phyloP scores from a whole-genome alignment of 768 basidiomycete genomes.

The Leccinum imitatum region DNA sequence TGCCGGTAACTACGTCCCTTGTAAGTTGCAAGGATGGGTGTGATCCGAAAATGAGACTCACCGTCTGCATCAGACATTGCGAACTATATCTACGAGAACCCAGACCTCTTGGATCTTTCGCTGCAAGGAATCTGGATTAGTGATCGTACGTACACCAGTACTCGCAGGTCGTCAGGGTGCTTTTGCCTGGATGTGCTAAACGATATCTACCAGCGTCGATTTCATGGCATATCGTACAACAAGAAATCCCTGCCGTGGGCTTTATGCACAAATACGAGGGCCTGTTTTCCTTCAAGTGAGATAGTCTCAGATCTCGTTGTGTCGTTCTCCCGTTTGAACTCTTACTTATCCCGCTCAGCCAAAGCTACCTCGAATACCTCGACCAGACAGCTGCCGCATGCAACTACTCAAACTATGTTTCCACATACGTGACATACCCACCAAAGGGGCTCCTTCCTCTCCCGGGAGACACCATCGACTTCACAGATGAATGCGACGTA shows the following conservation, averaged over 20 bases:
- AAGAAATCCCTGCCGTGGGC: slow-evolving; percentile 67
- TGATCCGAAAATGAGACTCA: neutral
- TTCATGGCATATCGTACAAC: slow-evolving; percentile 62
- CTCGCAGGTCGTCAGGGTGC: neutral
- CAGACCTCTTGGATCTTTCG: slow-evolving; percentile 48
- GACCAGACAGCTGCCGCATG: slow-evolving; percentile 52
- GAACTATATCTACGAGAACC: slow-evolving; percentile 66
- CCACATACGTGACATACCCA: slow-evolving; percentile 64
- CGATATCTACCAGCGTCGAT: slow-evolving; percentile 44
- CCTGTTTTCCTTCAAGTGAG: slow-evolving; percentile 74
- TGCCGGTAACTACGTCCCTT: slow-evolving; percentile 67
- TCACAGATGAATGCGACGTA: slow-evolving; percentile 56
- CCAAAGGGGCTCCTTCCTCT: slow-evolving; percentile 65
- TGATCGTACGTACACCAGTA: slow-evolving; percentile 51
- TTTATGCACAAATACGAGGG: slow-evolving; percentile 73
- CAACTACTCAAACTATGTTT: slow-evolving; percentile 62
- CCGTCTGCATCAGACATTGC: slow-evolving; percentile 55
- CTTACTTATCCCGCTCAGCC: slow-evolving; percentile 39
- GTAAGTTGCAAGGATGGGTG: slow-evolving; percentile 41
- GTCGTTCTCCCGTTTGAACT: neutral
- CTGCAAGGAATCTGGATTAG: slow-evolving; percentile 72
- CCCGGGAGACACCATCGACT: slow-evolving; percentile 52
- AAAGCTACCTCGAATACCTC: slow-evolving; percentile 59
- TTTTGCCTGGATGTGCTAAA: neutral
- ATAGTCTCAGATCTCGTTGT: neutral